These are phyloP conservation scores for Ganoderma boninense DNA, from an alignment of 1,284 basidiomycete genomes.

Conservation along the genomic window DNA sequence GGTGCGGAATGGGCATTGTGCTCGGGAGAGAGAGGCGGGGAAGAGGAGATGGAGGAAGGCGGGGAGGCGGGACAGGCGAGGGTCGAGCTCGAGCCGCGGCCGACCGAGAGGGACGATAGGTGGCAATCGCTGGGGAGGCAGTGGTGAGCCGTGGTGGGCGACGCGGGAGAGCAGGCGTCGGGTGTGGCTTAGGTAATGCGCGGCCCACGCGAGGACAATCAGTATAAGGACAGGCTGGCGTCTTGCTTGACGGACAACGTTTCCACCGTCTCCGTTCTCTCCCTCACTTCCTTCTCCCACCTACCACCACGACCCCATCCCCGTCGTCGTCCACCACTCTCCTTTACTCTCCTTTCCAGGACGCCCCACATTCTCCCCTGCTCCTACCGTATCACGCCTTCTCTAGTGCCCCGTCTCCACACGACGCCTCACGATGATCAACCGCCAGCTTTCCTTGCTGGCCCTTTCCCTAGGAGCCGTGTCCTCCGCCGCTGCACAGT, in stretches of 20 bases:
- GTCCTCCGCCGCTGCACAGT: slow-evolving; percentile 34
- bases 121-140: neutral
- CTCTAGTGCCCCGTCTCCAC: slow-evolving; percentile 12
- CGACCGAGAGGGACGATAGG: slow-evolving; percentile 24
- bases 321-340: slow-evolving; percentile 36
- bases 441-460: slow-evolving; percentile 40
- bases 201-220: slow-evolving; percentile 18
- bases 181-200: slow-evolving; percentile 22
- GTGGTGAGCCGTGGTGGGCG: slow-evolving; percentile 12
- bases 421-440: slow-evolving; percentile 35
- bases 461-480: slow-evolving; percentile 39
- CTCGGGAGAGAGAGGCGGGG: neutral
- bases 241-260: slow-evolving; percentile 23
- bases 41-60: neutral
- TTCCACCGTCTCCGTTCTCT: slow-evolving; percentile 21
- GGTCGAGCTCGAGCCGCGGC: slow-evolving; percentile 32
- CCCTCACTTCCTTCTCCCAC: slow-evolving; percentile 20
- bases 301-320: slow-evolving; percentile 21
- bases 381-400: slow-evolving; percentile 17
- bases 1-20: neutral
- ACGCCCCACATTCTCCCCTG: slow-evolving; percentile 11
- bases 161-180: slow-evolving; percentile 7
- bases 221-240: slow-evolving; percentile 30
- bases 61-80: neutral
- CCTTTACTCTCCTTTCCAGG: slow-evolving; percentile 32